These are phyloP conservation scores for Exophiala sideris DNA, from an alignment of 2,329 filamentous ascomycete species.

Conservation along the genomic window DNA sequence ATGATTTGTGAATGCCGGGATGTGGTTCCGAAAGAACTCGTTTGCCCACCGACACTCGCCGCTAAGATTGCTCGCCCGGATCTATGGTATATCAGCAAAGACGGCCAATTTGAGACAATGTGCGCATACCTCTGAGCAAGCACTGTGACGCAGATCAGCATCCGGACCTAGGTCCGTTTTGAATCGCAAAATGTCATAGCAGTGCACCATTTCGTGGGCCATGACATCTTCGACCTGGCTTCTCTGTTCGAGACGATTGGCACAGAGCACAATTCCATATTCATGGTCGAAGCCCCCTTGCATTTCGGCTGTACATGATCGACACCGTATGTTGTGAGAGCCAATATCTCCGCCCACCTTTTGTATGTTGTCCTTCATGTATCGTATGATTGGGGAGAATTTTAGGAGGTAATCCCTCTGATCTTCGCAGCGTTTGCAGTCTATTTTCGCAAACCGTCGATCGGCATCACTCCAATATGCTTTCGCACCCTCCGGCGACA, in stretches of 20 bases:
- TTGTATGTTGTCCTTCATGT: slow-evolving; percentile 76
- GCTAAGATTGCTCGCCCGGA: slow-evolving; percentile 85
- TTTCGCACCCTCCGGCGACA: slow-evolving; percentile 65
- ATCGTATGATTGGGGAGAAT: slow-evolving; percentile 82
- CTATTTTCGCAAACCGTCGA: slow-evolving; percentile 67
- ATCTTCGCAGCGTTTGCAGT: slow-evolving; percentile 77
- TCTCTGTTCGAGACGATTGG: slow-evolving; percentile 78
- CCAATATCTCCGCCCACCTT: slow-evolving; percentile 75
- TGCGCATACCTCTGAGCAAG: slow-evolving; percentile 77
- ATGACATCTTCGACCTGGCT: slow-evolving; percentile 89
- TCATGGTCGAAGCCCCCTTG: slow-evolving; percentile 81
- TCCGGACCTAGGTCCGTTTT: slow-evolving; percentile 71
- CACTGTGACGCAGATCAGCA: slow-evolving; percentile 81
- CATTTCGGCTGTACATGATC: slow-evolving; percentile 69
- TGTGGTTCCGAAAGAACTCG: slow-evolving; percentile 78
- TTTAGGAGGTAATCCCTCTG: slow-evolving; percentile 79
- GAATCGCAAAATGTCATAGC: slow-evolving; percentile 88
- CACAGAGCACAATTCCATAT: slow-evolving; percentile 86
- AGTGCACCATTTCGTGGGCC: slow-evolving; percentile 96
- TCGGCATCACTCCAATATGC: slow-evolving; percentile 78
- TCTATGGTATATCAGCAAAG: slow-evolving; percentile 50
- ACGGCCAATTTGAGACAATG: neutral
- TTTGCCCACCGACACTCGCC: slow-evolving; percentile 89
- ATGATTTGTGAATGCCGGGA: slow-evolving; percentile 87
- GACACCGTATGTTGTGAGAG: slow-evolving; percentile 72